Evolutionary conservation across 139 green algal species (phyloP), one percentile per base, ranked within the genome.

Genomic region (Mychonastes homosphaera): DNA sequence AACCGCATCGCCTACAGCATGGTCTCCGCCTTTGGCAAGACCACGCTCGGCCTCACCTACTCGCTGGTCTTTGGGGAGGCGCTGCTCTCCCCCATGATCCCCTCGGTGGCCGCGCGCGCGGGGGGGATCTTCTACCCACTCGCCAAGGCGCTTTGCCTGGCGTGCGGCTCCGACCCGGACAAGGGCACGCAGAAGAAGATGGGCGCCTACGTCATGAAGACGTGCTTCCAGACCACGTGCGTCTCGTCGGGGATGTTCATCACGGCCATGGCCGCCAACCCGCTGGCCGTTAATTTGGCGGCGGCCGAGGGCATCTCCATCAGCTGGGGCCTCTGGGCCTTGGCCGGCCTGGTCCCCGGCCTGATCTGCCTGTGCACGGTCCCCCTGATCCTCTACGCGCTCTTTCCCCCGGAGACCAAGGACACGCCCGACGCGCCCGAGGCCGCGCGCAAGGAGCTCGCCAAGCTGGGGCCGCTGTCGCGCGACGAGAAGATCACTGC

Each of bases 261-360:
- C 76, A 97, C 92, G 21, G 93, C 88, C 70, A 99, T 99, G 93
- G 91, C 91, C n/a, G 91, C 91, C 44, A 98, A 98, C 80, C 91
- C 91, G 23, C 82, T 98, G 56, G 78, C 85, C 4, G 92, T 97
- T 18, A 96, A 98, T 80, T 81, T 99, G 59, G 92, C 92, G 6
- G 58, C 74, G 4, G 66, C 84, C 18, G 74, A 84, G 18, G 76
- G 84, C 24, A 83, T 95, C 46, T 85, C 84, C 51, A 98, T 99
- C 77, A 80, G 71, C 52, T 98, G 91, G 91, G 87, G 81, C 43
- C 68, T 76, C 32, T 99, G 92, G 92, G 92, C 92, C 0, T 68
- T 94, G 34, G 89, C 86, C 19, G 92, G 74, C 21, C 51, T 95
- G 30, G 88, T 97, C 30, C 92, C 92, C 1, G 92, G 91, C 48